phyloP scores from a whole-genome alignment of 352 stramenopile species.

The Globisporangium recalcitrans region DNA sequence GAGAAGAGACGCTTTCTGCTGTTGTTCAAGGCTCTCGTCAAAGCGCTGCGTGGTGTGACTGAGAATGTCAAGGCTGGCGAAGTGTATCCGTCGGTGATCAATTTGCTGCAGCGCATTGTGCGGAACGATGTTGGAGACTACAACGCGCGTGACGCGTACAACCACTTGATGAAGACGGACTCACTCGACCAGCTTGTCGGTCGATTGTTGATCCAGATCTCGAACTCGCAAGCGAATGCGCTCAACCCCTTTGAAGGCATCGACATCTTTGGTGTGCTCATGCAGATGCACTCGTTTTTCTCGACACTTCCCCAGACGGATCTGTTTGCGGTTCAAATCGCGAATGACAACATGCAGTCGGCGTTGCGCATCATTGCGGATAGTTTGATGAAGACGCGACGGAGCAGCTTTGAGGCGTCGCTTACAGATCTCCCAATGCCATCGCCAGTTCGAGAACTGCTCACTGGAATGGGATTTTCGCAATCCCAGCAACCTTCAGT shows the following conservation, averaged over 20 bases:
- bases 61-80: constrained; percentile 59
- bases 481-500: constrained; percentile 20
- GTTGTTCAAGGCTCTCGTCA: constrained; percentile 68
- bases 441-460: constrained; percentile 45
- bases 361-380: constrained; percentile 64
- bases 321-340: constrained; percentile 63
- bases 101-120: constrained; percentile 74
- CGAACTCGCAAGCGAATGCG: constrained; percentile 44
- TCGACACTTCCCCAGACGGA: constrained; percentile 60
- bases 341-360: constrained; percentile 71
- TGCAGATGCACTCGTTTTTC: constrained; percentile 87
- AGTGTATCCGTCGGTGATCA: constrained; percentile 74
- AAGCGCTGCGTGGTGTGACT: constrained; percentile 48
- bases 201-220: constrained; percentile 64
- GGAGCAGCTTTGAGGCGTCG: constrained; percentile 46
- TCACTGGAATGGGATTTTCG: constrained; percentile 34
- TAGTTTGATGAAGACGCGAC: constrained; percentile 47
- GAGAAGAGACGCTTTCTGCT: constrained; percentile 60
- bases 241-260: constrained; percentile 71
- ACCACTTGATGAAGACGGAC: constrained; percentile 71
- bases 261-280: constrained; percentile 77
- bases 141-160: constrained; percentile 59
- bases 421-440: constrained; percentile 55
- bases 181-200: constrained; percentile 76
- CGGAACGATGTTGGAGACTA: constrained; percentile 78